These are phyloP conservation scores for Bathelium albidoporum DNA, from an alignment of 495 filamentous ascomycete species.

Conservation along the genomic window DNA sequence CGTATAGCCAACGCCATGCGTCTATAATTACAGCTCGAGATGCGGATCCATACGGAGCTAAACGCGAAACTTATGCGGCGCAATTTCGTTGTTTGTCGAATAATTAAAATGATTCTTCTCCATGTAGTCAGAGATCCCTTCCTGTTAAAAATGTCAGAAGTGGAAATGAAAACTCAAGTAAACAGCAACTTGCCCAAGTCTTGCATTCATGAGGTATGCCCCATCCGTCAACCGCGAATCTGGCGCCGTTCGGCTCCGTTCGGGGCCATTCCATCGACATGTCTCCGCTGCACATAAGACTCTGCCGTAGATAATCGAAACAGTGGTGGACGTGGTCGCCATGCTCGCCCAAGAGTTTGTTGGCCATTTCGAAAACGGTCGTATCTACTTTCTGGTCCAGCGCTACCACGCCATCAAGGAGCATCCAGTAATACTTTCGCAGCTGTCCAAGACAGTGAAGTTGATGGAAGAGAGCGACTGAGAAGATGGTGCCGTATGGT, in stretches of 20 bases:
- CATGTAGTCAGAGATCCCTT: constrained; percentile 14
- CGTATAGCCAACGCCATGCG: background rate
- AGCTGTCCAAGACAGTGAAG: constrained; percentile 19
- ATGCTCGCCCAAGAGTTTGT: background rate
- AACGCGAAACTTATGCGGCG: background rate
- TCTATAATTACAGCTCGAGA: background rate
- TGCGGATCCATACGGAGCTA: background rate
- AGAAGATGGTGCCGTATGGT: constrained; percentile 9
- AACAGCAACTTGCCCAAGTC: background rate
- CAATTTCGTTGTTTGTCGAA: background rate
- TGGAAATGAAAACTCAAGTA: background rate
- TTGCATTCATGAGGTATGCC: constrained; percentile 15
- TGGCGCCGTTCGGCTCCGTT: constrained; percentile 6
- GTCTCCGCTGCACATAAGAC: constrained; percentile 22
- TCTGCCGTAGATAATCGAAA: constrained; percentile 25
- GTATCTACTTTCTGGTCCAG: constrained; percentile 7
- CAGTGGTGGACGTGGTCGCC: constrained; percentile 16
- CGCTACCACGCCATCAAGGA: constrained; percentile 7
- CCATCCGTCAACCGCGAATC: constrained; percentile 18
- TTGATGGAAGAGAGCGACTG: constrained; percentile 17
- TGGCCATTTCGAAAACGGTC: background rate
- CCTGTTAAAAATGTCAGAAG: background rate
- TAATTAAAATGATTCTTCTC: constrained; percentile 9
- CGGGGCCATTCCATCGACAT: constrained; percentile 18
- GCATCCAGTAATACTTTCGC: constrained; percentile 9